Percentiles rank a stretch among this genome's conserved stretches.
These are phyloP conservation scores for Macrolepiota dolichaula DNA, from an alignment of 768 basidiomycete genomes.

Conservation along the genomic window DNA sequence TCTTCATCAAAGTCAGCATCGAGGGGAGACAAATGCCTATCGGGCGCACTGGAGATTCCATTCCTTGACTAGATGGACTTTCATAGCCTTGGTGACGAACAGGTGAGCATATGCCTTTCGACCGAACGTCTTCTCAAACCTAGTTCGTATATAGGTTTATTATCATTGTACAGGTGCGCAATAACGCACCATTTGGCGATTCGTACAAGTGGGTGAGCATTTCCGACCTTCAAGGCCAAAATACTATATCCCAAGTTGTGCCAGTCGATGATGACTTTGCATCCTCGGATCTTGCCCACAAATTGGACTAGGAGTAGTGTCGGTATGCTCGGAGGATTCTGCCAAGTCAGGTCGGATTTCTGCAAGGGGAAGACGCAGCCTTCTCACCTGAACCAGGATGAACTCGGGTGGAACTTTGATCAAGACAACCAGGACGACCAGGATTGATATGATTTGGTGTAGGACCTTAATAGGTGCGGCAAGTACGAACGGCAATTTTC, in stretches of 20 bases:
- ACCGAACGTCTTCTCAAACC: constrained; percentile 85
- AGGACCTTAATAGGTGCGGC: constrained; percentile 80
- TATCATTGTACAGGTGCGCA: background rate
- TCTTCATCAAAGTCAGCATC: constrained; percentile 35
- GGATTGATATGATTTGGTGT: constrained; percentile 62
- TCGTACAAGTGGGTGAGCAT: constrained; percentile 62
- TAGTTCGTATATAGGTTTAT: constrained; percentile 25
- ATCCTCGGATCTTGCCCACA: constrained; percentile 61
- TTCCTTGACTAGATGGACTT: constrained; percentile 57
- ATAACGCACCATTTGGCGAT: constrained; percentile 67
- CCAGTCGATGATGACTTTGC: constrained; percentile 96
- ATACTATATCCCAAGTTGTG: constrained; percentile 97
- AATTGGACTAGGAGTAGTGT: constrained; percentile 85
- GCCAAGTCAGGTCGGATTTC: background rate
- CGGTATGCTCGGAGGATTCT: constrained; percentile 98
- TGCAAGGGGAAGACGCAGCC: background rate
- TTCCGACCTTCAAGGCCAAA: constrained; percentile 77
- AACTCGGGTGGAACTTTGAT: constrained; percentile 73
- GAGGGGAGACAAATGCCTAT: background rate
- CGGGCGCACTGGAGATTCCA: constrained; percentile 74
- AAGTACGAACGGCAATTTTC: constrained; percentile 58
- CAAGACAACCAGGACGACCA: constrained; percentile 56
- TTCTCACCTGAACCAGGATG: constrained; percentile 83
- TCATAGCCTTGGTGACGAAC: constrained; percentile 92
- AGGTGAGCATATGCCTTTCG: constrained; percentile 81